Evolutionary conservation across 768 basidiomycete species (phyloP).

Genomic region (Trametes coccinea): DNA sequence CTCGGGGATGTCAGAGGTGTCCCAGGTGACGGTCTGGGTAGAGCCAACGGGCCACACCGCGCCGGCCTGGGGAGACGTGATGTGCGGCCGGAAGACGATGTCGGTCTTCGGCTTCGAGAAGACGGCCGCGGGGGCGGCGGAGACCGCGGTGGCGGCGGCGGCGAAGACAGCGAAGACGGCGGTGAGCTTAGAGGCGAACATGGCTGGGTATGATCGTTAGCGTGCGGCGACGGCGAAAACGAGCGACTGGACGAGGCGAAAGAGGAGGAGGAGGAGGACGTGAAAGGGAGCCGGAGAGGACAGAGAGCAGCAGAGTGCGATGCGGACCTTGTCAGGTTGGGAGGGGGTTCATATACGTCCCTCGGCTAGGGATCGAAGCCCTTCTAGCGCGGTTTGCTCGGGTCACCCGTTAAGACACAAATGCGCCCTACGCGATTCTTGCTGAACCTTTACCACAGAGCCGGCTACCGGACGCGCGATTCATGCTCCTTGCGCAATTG

Average conservation of each 20-base stretch:
- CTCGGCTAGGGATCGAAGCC: constrained; percentile 3
- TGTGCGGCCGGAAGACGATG: constrained; percentile 42
- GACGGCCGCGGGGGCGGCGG: constrained; percentile 29
- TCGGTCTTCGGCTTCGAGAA: constrained; percentile 33
- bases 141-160: constrained; percentile 33
- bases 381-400: constrained; percentile 10
- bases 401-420: constrained; percentile 1
- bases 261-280: not conserved
- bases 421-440: not conserved
- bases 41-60: constrained; percentile 41
- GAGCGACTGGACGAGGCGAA: constrained; percentile 10
- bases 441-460: not conserved
- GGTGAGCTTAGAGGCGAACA: constrained; percentile 24
- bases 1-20: constrained; percentile 39
- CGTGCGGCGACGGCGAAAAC: constrained; percentile 2
- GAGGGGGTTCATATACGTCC: constrained; percentile 11
- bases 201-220: constrained; percentile 10
- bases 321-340: not conserved
- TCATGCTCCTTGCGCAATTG: not conserved
- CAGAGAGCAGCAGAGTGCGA: constrained; percentile 6
- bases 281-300: constrained; percentile 1
- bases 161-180: constrained; percentile 28
- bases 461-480: constrained; percentile 2
- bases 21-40: constrained; percentile 47
- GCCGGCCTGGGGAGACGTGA: constrained; percentile 39